Percentiles rank a stretch among this genome's conserved stretches.
phyloP scores from a whole-genome alignment of 2,329 filamentous ascomycete genomes.

The Microdochium trichocladiopsis region DNA sequence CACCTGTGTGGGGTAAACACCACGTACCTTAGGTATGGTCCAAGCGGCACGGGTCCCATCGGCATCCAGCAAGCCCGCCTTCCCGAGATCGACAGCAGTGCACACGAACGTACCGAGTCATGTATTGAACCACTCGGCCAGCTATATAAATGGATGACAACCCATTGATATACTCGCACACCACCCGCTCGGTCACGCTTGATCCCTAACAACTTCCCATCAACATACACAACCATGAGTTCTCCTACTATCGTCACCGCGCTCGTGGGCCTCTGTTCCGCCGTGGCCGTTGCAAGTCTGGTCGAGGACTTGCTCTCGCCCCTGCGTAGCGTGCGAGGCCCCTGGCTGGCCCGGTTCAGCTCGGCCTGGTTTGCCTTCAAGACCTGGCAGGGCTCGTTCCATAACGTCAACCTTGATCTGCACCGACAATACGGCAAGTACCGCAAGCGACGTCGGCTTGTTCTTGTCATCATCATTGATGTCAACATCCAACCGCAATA shows the following conservation, averaged over 20 bases:
- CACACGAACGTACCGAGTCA: background rate
- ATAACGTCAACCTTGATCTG: slow-evolving; percentile 17
- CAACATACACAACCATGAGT: background rate
- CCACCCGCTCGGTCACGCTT: background rate
- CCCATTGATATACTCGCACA: background rate
- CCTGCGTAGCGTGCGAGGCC: slow-evolving; percentile 17
- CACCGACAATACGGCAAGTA: slow-evolving; percentile 20
- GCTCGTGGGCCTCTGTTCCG: background rate
- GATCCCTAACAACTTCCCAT: too few relatives aligned
- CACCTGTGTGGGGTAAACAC: too few relatives aligned
- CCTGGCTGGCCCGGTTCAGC: slow-evolving; percentile 16
- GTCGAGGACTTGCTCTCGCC: slow-evolving; percentile 6
- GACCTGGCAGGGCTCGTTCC: slow-evolving; percentile 16
- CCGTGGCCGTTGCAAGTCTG: background rate
- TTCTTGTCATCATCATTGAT: too few relatives aligned
- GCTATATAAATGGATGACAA: background rate
- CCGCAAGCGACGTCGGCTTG: background rate
- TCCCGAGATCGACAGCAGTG: background rate
- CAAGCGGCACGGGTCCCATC: background rate
- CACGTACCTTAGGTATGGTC: background rate
- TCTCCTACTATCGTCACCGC: background rate
- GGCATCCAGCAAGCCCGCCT: background rate
- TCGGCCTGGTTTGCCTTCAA: slow-evolving; percentile 19
- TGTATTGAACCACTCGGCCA: background rate
- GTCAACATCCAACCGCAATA: background rate